phyloP scores from a whole-genome alignment of 257 asterid genomes.

The Avicennia marina region DNA sequence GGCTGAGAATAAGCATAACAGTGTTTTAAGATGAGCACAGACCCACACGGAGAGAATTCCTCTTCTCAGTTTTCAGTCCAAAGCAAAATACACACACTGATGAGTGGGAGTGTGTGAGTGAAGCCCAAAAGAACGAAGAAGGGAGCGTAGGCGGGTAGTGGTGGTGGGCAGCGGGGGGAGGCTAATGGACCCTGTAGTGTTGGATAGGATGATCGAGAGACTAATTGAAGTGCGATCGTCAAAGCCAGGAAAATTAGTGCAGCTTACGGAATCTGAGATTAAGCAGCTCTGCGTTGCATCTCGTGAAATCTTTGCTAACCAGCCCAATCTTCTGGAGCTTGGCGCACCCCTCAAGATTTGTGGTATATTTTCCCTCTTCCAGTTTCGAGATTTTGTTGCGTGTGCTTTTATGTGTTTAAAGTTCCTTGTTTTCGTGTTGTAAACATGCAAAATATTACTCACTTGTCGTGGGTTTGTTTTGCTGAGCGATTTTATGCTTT shows the following conservation, averaged over 20 bases:
- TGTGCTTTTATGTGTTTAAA: background rate
- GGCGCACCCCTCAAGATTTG: conserved; percentile 97
- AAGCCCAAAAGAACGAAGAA: background rate
- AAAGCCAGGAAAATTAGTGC: conserved; percentile 83
- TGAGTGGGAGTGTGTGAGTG: no score
- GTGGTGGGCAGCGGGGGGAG: conserved; percentile 15
- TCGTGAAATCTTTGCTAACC: conserved; percentile 67
- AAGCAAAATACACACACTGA: no score
- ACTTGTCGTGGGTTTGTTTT: background rate
- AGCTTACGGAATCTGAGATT: conserved; percentile 83
- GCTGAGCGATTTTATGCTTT: no score
- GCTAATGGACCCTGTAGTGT: conserved; percentile 57
- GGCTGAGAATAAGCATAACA: no score
- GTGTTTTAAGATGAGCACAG: no score
- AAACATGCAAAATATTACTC: background rate
- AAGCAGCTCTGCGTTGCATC: conserved; percentile 79
- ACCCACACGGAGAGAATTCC: no score
- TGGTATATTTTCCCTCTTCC: conserved; percentile 32
- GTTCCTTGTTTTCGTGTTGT: background rate
- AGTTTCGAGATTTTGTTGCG: background rate
- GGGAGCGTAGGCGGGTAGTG: background rate
- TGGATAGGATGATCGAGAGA: conserved; percentile 74
- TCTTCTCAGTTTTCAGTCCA: no score
- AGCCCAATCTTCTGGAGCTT: conserved; percentile 93
- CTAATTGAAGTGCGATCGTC: conserved; percentile 81